Evolutionary conservation across 306 rosid species (phyloP), one percentile per base, ranked within the genome.

Genomic region (Lathyrus aphaca): DNA sequence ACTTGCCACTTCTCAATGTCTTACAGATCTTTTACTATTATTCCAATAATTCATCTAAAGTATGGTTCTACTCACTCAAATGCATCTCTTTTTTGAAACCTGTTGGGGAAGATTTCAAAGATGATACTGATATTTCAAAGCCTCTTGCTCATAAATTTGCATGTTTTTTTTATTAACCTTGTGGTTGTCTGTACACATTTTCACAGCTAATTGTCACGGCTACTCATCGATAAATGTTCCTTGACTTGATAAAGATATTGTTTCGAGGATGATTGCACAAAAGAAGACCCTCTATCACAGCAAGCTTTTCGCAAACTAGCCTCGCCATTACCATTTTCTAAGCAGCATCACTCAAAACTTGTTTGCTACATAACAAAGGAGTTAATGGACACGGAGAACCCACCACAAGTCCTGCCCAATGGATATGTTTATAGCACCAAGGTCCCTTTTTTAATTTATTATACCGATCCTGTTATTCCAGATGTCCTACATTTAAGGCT

Each of bases 351-450:
- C 75, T 94, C 99, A 5, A 94, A 87, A 88, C 92, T 91, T 63
- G 99, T 94, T 63, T 94, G 99, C 87, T 94, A 91, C 82, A 91
- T 94, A 85, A 87, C 99, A 3, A 94, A 91, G 79, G 96, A 94
- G 82, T 82, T 89, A 48, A 94, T 88, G 99, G 96, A 94, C 88
- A 87, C 97, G 0, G 96, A 88, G 85, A 94, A 91, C 77, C 97
- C 97, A 4, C 96, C 97, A 0, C 96, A 87, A 81, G 99, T 91
- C 76, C 79, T 94, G 67, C 99, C 99, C 19, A 94, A 94, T 18
- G 97, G 99, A 79, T 82, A 83, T 80, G 96, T 94, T 75, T 94
- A 94, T 82, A 94, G 99, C 79, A 48, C 95, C 1, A 91, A 91
- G 97, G 99, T 94, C 56, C 13, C 62, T 56, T 25, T 25, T 55